Percentiles rank a stretch among this genome's conserved stretches.
Evolutionary conservation across 495 filamentous ascomycete species (phyloP).

Genomic region (Podospora pseudoanserina): DNA sequence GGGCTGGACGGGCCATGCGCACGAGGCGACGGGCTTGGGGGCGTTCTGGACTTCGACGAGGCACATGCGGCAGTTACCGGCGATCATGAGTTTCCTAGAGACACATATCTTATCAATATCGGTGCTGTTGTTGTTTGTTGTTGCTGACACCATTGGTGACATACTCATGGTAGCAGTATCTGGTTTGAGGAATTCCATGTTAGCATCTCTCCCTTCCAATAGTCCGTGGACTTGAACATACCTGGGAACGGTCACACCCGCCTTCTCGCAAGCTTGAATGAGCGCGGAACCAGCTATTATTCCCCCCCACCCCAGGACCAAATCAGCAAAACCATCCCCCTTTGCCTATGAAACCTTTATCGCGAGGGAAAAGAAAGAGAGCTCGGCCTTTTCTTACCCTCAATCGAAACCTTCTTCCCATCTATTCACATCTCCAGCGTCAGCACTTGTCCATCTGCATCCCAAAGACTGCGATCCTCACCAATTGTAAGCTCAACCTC

Average conservation of each 20-base stretch:
- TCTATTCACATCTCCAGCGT: conserved; percentile 53
- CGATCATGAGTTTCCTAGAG: conserved; percentile 88
- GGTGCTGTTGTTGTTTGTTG: not conserved
- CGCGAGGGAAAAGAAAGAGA: not conserved
- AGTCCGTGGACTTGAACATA: conserved; percentile 31
- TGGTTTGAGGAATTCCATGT: conserved; percentile 39
- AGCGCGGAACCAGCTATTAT: conserved; percentile 78
- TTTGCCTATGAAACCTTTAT: not conserved
- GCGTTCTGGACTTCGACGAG: conserved; percentile 93
- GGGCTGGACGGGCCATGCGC: conserved; percentile 96
- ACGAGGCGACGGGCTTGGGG: conserved; percentile 96
- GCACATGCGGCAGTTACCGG: conserved; percentile 99
- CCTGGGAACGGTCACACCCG: conserved; percentile 85
- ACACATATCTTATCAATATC: conserved; percentile 36
- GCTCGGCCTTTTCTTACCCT: conserved; percentile 56
- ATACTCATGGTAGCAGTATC: conserved; percentile 99
- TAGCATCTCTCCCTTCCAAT: not conserved
- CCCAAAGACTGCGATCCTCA: conserved; percentile 42
- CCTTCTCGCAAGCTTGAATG: conserved; percentile 99
- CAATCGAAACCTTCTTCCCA: conserved; percentile 92
- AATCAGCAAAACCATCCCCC: conserved; percentile 21
- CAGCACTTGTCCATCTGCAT: not conserved
- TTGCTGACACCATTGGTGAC: conserved; percentile 14
- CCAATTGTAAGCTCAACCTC: conserved; percentile 95
- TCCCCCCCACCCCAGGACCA: not conserved